Evolutionary conservation across 495 filamentous ascomycete species (phyloP).

Genomic region (Xylaria venustula): DNA sequence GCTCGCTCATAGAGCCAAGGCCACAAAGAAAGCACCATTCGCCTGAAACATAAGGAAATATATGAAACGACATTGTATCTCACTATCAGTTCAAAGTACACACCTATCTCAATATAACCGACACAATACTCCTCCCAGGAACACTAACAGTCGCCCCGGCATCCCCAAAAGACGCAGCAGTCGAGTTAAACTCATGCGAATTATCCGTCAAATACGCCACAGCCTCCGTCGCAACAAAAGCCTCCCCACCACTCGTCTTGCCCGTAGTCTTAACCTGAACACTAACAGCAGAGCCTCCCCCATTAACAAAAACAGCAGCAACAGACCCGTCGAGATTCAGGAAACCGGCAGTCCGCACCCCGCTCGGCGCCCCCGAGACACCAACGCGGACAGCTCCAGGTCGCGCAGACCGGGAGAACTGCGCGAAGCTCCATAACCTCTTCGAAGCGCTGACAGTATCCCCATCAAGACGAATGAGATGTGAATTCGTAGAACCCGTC

Average conservation of each 20-base stretch:
- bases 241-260: slow-evolving; percentile 15
- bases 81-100: too few species aligned
- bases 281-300: slow-evolving; percentile 18
- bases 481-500: slow-evolving; percentile 37
- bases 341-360: slow-evolving; percentile 42
- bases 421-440: slow-evolving; percentile 50
- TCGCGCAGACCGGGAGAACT: slow-evolving; percentile 44
- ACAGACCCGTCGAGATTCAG: slow-evolving; percentile 46
- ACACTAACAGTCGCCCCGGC: slow-evolving; percentile 18
- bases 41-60: too few species aligned
- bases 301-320: slow-evolving; percentile 45
- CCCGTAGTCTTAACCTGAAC: slow-evolving; percentile 23
- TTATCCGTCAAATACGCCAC: slow-evolving; percentile 34
- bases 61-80: too few species aligned
- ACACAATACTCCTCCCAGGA: slow-evolving; percentile 23
- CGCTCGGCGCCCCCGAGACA: slow-evolving; percentile 25
- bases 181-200: slow-evolving; percentile 20
- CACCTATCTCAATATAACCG: slow-evolving; percentile 19
- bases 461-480: slow-evolving; percentile 40
- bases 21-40: too few species aligned
- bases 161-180: slow-evolving; percentile 10
- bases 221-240: slow-evolving; percentile 8
- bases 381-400: slow-evolving; percentile 47
- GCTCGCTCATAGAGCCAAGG: too few species aligned
- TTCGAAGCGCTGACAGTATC: slow-evolving; percentile 33